Conservation (phyloP, 257 asterid genomes). For the Solanum ossicruentum region DNA sequence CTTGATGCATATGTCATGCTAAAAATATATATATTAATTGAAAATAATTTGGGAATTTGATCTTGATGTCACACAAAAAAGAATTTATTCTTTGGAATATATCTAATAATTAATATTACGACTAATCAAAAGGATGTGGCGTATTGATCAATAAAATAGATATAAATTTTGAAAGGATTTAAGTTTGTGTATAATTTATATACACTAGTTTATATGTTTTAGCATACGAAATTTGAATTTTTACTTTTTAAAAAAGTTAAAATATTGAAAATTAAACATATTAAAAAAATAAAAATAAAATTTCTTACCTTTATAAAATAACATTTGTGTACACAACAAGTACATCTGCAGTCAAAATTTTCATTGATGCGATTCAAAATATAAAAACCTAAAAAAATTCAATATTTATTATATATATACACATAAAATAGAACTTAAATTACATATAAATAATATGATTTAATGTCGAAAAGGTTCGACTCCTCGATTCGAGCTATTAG, state of each 20-base stretch:
- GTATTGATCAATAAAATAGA: not conserved
- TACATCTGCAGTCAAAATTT: too few species aligned
- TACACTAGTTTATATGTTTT: too few species aligned
- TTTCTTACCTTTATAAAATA: too few species aligned
- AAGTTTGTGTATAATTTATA: not conserved
- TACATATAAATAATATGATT: too few species aligned
- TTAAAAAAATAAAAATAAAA: too few species aligned
- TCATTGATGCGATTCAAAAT: too few species aligned
- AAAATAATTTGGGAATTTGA: not conserved
- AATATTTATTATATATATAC: too few species aligned
- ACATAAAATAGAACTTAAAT: too few species aligned
- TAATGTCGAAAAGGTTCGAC: too few species aligned
- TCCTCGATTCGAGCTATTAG: accelerated
- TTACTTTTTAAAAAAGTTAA: not conserved
- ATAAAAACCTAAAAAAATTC: too few species aligned
- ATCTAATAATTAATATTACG: not conserved
- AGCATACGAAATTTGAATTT: too few species aligned
- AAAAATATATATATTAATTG: not conserved
- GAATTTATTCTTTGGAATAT: not conserved
- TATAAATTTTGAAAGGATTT: not conserved
- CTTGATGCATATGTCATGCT: not conserved
- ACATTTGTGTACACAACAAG: too few species aligned
- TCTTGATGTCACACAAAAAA: not conserved
- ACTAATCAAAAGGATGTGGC: not conserved
- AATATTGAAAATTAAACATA: not conserved